These are phyloP conservation scores for Millerozyma acaciae DNA, from an alignment of 805 yeast species.

Conservation along the genomic window DNA sequence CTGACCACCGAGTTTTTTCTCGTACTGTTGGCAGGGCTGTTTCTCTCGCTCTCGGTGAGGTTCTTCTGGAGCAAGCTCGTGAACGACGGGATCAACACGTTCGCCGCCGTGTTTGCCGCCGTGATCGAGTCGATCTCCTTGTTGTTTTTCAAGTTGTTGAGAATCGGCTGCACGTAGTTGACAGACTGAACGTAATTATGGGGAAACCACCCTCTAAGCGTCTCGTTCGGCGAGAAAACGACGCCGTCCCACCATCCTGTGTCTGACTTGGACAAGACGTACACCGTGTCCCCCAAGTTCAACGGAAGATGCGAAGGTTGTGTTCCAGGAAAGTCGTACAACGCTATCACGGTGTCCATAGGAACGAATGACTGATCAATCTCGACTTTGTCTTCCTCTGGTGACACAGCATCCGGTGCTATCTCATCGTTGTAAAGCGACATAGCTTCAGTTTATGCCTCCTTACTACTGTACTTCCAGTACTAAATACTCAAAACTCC, in stretches of 20 bases:
- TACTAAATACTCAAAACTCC: too few species aligned
- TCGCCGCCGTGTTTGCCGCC: constrained; percentile 46
- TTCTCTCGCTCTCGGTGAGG: constrained; percentile 29
- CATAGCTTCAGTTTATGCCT: constrained; percentile 6
- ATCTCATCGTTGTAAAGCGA: constrained; percentile 31
- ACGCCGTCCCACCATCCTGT: constrained; percentile 91
- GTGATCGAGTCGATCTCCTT: constrained; percentile 41
- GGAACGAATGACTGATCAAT: constrained; percentile 28
- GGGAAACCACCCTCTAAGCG: constrained; percentile 83
- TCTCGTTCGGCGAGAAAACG: constrained; percentile 31
- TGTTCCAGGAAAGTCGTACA: constrained; percentile 53
- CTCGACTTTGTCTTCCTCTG: constrained; percentile 19
- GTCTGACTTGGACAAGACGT: constrained; percentile 60
- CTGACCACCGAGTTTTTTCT: constrained; percentile 49
- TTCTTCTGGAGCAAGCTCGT: constrained; percentile 35
- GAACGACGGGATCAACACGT: constrained; percentile 41
- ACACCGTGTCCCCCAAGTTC: constrained; percentile 62
- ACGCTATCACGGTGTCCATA: constrained; percentile 56
- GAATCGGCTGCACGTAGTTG: constrained; percentile 39
- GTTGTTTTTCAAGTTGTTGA: constrained; percentile 33
- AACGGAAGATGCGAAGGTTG: constrained; percentile 51
- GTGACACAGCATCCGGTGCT: constrained; percentile 38
- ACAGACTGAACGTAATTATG: constrained; percentile 52
- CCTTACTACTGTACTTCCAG: too few species aligned
- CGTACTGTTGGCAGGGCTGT: constrained; percentile 29